phyloP scores from a whole-genome alignment of 331 rosid species.

The Cydonia oblonga region DNA sequence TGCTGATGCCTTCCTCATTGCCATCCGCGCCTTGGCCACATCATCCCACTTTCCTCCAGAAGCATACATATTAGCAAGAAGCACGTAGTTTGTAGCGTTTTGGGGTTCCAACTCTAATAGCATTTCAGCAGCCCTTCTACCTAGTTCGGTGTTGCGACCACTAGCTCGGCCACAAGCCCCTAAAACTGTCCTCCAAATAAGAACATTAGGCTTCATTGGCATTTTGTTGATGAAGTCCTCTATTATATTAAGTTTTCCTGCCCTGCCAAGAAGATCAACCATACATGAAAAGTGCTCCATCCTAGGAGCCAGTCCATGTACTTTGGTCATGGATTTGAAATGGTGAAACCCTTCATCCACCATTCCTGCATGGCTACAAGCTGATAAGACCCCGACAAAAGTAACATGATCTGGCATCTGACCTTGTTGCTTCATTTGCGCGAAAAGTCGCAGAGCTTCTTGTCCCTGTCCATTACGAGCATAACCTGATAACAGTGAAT shows the following conservation, averaged over 20 bases:
- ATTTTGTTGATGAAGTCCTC: constrained; percentile 56
- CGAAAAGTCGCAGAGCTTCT: constrained; percentile 54
- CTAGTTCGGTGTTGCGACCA: constrained; percentile 61
- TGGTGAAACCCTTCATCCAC: constrained; percentile 64
- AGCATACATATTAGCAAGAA: constrained; percentile 89
- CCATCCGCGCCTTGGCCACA: constrained; percentile 58
- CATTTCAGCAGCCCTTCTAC: constrained; percentile 61
- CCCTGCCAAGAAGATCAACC: constrained; percentile 83
- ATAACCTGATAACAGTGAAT: constrained; percentile 82
- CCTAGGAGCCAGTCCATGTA: constrained; percentile 52
- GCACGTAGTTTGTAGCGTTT: constrained; percentile 76
- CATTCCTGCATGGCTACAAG: constrained; percentile 83
- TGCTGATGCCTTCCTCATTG: constrained; percentile 69
- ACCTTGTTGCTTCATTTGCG: constrained; percentile 53
- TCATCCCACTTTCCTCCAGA: constrained; percentile 71
- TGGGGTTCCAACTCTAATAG: constrained; percentile 72
- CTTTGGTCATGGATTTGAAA: constrained; percentile 51
- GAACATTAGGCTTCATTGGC: constrained; percentile 70
- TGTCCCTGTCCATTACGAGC: constrained; percentile 83
- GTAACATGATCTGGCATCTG: constrained; percentile 76
- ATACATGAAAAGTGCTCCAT: constrained; percentile 86
- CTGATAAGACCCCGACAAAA: constrained; percentile 78
- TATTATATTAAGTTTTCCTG: constrained; percentile 56
- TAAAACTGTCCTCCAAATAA: constrained; percentile 85
- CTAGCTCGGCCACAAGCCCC: constrained; percentile 63